These are phyloP conservation scores for Kazachstania sp. DNA, from an alignment of 1,139 yeast species.

Conservation along the genomic window DNA sequence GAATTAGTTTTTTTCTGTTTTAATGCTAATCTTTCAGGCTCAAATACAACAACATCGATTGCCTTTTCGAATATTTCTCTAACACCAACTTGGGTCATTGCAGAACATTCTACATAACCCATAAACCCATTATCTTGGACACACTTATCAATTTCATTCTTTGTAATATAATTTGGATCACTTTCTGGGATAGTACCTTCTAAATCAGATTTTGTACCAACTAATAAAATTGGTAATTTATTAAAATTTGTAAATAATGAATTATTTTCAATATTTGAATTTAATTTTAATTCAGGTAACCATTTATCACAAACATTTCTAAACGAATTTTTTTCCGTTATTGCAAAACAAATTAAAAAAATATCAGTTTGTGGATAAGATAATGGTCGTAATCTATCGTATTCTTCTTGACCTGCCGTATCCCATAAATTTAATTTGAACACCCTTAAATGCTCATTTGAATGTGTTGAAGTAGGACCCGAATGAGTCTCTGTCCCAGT, in stretches of 20 bases:
- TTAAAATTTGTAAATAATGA: conserved; percentile 18
- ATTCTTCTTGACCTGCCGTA: conserved; percentile 96
- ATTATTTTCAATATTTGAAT: conserved; percentile 54
- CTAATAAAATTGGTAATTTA: conserved; percentile 57
- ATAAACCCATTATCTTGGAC: conserved; percentile 70
- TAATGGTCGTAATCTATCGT: conserved; percentile 82
- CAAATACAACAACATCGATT: conserved; percentile 59
- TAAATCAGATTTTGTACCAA: conserved; percentile 82
- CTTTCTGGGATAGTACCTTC: conserved; percentile 57
- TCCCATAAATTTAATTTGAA: conserved; percentile 88
- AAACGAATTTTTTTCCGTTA: conserved; percentile 74
- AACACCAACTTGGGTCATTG: conserved; percentile 84
- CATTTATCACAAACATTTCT: conserved; percentile 68
- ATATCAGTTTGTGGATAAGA: conserved; percentile 92
- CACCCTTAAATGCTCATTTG: conserved; percentile 34
- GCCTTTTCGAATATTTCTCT: conserved; percentile 78
- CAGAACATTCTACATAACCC: conserved; percentile 80
- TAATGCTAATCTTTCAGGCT: conserved; percentile 34
- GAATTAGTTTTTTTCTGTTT: conserved; percentile 1
- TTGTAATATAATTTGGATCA: conserved; percentile 53
- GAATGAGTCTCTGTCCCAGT: background rate
- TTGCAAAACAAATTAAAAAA: conserved; percentile 78
- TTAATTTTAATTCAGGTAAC: conserved; percentile 85
- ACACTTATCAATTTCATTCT: conserved; percentile 54
- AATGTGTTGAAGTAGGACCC: background rate